phyloP scores from a whole-genome alignment of 2,329 filamentous ascomycete species.

The Fusarium abutilonis region DNA sequence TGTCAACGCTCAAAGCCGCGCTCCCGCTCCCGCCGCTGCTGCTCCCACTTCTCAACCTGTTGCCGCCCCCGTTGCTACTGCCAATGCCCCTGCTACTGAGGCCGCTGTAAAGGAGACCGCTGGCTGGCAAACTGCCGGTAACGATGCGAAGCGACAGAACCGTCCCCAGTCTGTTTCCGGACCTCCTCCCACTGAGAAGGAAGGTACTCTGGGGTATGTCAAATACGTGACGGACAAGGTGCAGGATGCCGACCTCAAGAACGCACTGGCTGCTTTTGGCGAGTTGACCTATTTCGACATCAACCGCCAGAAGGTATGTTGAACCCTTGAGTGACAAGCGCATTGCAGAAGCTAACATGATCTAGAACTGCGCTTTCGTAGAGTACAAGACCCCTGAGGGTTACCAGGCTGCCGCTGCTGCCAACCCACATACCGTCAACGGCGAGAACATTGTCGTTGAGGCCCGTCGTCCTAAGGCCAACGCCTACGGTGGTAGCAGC shows the following conservation, averaged over 20 bases:
- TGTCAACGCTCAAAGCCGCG: constrained; percentile 59
- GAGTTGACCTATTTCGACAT: constrained; percentile 79
- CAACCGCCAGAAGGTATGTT: constrained; percentile 81
- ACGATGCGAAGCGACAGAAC: constrained; percentile 85
- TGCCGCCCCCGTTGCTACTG: constrained; percentile 50
- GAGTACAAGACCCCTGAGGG: constrained; percentile 85
- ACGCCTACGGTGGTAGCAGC: constrained; percentile 75
- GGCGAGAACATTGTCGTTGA: constrained; percentile 87
- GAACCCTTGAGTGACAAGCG: neutral
- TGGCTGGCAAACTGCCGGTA: constrained; percentile 86
- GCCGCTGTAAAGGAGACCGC: constrained; percentile 60
- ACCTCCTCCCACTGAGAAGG: constrained; percentile 70
- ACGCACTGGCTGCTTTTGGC: constrained; percentile 76
- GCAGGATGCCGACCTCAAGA: constrained; percentile 75
- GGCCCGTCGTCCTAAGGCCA: constrained; percentile 82
- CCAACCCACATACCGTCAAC: constrained; percentile 87
- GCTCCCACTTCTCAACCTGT: constrained; percentile 51
- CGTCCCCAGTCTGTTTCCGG: constrained; percentile 73
- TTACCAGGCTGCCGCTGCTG: constrained; percentile 82
- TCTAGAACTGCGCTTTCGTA: constrained; percentile 93
- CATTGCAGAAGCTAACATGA: constrained; percentile 26
- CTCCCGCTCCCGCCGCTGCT: constrained; percentile 58
- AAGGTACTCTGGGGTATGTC: constrained; percentile 86
- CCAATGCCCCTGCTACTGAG: constrained; percentile 54
- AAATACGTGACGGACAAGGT: constrained; percentile 96